Conservation (phyloP, 148 eudicot species). For the Selenicereus undatus region DNA sequence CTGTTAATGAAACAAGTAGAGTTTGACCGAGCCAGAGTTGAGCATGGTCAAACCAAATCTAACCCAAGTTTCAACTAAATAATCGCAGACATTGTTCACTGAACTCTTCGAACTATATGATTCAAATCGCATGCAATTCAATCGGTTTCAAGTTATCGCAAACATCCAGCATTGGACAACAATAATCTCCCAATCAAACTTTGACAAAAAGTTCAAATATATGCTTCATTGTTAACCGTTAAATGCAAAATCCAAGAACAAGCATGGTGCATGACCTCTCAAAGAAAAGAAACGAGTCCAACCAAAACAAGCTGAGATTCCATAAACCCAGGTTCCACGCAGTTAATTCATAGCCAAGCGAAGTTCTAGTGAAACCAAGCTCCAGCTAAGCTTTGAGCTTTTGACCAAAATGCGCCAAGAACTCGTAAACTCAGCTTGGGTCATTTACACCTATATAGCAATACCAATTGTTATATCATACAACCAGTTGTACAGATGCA, state of each 20-base stretch:
- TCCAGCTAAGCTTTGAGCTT: not conserved
- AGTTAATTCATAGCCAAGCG: no score
- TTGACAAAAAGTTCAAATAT: not conserved
- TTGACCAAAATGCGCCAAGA: no score
- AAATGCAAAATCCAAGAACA: not conserved
- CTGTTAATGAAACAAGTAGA: no score
- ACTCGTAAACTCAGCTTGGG: no score
- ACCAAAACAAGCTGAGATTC: not conserved
- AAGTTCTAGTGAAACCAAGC: not conserved
- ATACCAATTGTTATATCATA: no score
- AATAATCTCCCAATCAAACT: not conserved
- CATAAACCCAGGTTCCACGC: no score
- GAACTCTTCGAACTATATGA: not conserved
- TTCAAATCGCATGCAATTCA: not conserved
- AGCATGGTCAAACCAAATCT: no score
- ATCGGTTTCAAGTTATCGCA: not conserved
- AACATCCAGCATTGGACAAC: not conserved
- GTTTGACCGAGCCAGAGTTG: no score
- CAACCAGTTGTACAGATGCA: no score
- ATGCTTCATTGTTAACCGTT: no score
- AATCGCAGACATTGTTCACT: not conserved
- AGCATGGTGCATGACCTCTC: not conserved
- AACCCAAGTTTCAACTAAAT: not conserved
- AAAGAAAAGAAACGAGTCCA: not conserved
- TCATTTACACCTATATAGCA: no score